These are phyloP conservation scores for Alectoria sarmentosa DNA, from an alignment of 495 filamentous ascomycete species.

Conservation along the genomic window DNA sequence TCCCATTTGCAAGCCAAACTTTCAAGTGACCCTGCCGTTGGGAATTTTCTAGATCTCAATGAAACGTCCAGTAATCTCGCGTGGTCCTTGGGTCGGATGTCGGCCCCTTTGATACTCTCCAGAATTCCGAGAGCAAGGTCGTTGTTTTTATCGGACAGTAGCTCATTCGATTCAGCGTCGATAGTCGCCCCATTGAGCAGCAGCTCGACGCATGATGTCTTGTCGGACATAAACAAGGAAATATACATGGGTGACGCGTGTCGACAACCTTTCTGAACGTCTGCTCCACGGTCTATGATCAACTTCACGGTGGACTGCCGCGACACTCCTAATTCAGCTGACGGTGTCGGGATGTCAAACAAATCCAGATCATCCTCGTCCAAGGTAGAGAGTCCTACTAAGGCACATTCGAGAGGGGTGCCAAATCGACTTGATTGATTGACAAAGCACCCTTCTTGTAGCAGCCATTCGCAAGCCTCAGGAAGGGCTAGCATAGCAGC, in stretches of 20 bases:
- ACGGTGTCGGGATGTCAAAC: too few relatives aligned
- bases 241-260: not conserved
- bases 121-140: not conserved
- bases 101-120: not conserved
- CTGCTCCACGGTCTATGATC: not conserved
- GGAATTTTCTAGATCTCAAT: not conserved
- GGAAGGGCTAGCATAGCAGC: slow-evolving; percentile 18
- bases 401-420: slow-evolving; percentile 25
- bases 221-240: not conserved
- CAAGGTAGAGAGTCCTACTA: not conserved
- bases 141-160: not conserved
- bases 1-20: not conserved
- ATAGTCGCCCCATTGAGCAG: not conserved
- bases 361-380: too few relatives aligned
- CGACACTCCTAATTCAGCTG: not conserved
- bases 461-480: slow-evolving; percentile 17
- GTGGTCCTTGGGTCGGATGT: not conserved
- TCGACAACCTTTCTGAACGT: not conserved
- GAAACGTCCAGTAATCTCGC: not conserved
- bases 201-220: not conserved
- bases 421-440: slow-evolving; percentile 21
- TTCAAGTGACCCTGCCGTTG: not conserved
- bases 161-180: not conserved
- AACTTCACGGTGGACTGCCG: not conserved
- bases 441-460: slow-evolving; percentile 17